These are phyloP conservation scores for Bidens hawaiensis DNA, from an alignment of 140 eudicot species.

Conservation along the genomic window DNA sequence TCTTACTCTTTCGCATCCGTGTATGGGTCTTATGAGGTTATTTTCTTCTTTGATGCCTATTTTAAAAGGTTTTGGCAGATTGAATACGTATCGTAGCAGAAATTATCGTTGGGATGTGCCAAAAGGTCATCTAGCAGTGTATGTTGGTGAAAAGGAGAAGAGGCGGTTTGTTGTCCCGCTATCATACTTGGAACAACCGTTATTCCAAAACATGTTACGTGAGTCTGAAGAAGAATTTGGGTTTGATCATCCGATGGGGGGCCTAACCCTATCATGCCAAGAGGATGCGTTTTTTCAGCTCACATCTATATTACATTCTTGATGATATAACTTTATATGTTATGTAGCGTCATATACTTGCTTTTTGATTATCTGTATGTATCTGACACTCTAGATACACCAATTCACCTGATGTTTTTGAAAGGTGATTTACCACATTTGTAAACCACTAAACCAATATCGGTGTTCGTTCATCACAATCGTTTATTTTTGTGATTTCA, in stretches of 20 bases:
- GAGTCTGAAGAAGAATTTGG: slow-evolving; percentile 14
- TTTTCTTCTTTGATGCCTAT: neutral
- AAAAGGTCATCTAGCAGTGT: slow-evolving; percentile 18
- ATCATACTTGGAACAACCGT: slow-evolving; percentile 20
- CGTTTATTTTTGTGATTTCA: neutral
- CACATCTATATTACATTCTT: slow-evolving; percentile 1
- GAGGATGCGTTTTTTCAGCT: slow-evolving; percentile 23
- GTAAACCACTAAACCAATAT: neutral
- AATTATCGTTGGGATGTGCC: slow-evolving; percentile 9
- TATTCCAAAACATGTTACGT: slow-evolving; percentile 20
- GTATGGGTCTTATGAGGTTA: slow-evolving; percentile 10
- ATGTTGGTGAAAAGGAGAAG: slow-evolving; percentile 20
- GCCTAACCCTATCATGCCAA: slow-evolving; percentile 17
- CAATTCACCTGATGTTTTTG: neutral
- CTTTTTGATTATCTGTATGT: neutral
- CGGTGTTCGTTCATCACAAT: neutral
- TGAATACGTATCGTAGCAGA: neutral
- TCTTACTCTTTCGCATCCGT: neutral
- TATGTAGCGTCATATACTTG: neutral
- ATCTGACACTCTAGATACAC: neutral
- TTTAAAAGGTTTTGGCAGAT: slow-evolving; percentile 12
- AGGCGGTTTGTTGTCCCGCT: slow-evolving; percentile 15
- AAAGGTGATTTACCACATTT: neutral
- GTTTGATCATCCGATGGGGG: slow-evolving; percentile 16
- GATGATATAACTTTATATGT: neutral